A percentile compares a stretch with the other conserved stretches of the same genome.
Conservation (phyloP, 1,139 yeast genomes). For the Debaryomycetaceae sp. region DNA sequence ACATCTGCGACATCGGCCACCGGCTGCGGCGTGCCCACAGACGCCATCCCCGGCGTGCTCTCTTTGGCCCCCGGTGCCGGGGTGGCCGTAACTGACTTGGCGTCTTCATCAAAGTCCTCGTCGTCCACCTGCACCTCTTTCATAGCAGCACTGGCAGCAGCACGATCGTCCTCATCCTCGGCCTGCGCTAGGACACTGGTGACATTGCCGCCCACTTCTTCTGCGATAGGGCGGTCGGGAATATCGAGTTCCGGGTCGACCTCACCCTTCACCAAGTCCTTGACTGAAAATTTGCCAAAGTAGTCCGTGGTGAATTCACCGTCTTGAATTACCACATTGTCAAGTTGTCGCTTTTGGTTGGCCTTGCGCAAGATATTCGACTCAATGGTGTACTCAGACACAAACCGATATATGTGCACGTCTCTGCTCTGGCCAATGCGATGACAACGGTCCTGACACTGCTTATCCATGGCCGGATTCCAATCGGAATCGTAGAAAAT, state of each 20-base stretch:
- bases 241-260: slow-evolving; percentile 50
- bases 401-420: slow-evolving; percentile 94
- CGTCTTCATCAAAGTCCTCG: slow-evolving; percentile 65
- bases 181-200: slow-evolving; percentile 81
- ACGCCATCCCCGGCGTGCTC: slow-evolving; percentile 16
- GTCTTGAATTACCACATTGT: slow-evolving; percentile 94
- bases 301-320: slow-evolving; percentile 98
- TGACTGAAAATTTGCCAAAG: slow-evolving; percentile 84
- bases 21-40: slow-evolving; percentile 8
- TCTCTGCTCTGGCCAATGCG: slow-evolving; percentile 98
- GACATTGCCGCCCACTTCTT: slow-evolving; percentile 47
- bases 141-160: slow-evolving; percentile 88
- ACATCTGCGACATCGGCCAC: slow-evolving; percentile 37
- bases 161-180: slow-evolving; percentile 93
- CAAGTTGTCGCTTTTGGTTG: slow-evolving; percentile 90
- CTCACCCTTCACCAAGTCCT: slow-evolving; percentile 45
- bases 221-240: slow-evolving; percentile 34
- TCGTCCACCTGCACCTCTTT: slow-evolving; percentile 80
- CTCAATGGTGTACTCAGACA: slow-evolving; percentile 94
- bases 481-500: slow-evolving; percentile 99
- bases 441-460: slow-evolving; percentile 98
- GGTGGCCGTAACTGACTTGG: slow-evolving; percentile 36
- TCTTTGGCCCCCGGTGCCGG: slow-evolving; percentile 17
- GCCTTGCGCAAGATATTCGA: slow-evolving; percentile 92
- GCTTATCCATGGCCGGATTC: slow-evolving; percentile 99